Evolutionary conservation across 106 monocot genomes (phyloP).

Genomic region (Dactylorhiza incarnata): DNA sequence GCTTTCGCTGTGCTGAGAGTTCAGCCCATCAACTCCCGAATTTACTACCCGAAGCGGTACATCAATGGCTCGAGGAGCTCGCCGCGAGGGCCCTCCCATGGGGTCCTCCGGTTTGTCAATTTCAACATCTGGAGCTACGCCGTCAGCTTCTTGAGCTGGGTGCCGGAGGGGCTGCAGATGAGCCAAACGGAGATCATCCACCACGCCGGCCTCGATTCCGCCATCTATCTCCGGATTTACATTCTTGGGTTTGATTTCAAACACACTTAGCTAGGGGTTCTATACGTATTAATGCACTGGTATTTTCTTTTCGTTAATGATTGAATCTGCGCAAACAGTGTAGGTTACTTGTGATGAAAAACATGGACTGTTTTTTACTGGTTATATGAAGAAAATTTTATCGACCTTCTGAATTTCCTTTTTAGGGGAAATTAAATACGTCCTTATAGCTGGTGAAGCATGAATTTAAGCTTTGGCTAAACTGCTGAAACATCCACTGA

Average conservation of each 20-base stretch:
- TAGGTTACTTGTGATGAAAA: background rate
- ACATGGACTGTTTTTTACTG: background rate
- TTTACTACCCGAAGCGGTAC: constrained; percentile 90
- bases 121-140: constrained; percentile 60
- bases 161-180: constrained; percentile 80
- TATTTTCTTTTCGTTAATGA: background rate
- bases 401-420: background rate
- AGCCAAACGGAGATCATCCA: constrained; percentile 62
- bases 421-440: background rate
- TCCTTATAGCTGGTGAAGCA: no score
- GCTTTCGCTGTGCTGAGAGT: constrained; percentile 72
- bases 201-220: constrained; percentile 93
- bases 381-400: no score
- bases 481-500: no score
- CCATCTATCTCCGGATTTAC: constrained; percentile 79
- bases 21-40: constrained; percentile 75
- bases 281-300: background rate
- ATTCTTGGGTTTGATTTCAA: constrained; percentile 64
- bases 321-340: background rate
- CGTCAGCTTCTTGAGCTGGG: constrained; percentile 75
- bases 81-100: constrained; percentile 20
- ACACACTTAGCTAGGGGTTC: no score
- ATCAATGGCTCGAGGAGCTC: constrained; percentile 36
- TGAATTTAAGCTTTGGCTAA: no score
- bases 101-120: constrained; percentile 61